Conservation (phyloP, 2,329 filamentous ascomycete species). For the Aureobasidium sp. region DNA sequence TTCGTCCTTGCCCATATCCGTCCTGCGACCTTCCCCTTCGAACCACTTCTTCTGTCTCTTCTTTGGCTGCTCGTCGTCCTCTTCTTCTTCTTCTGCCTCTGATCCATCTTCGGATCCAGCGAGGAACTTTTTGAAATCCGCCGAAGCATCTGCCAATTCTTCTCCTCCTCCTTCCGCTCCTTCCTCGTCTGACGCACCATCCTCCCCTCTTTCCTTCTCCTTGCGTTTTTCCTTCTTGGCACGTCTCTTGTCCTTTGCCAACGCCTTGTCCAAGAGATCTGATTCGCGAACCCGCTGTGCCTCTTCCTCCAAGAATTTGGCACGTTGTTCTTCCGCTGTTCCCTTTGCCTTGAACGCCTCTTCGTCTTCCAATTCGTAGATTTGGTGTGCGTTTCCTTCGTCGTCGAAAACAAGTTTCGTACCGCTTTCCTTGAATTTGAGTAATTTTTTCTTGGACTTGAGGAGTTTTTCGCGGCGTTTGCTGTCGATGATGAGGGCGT, state of each 20-base stretch:
- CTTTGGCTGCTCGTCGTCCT: conserved; percentile 51
- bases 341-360: conserved; percentile 81
- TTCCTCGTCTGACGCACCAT: conserved; percentile 29
- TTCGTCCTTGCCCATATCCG: conserved; percentile 53
- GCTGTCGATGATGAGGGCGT: conserved; percentile 87
- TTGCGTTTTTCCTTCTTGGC: conserved; percentile 82
- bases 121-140: conserved; percentile 25
- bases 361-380: conserved; percentile 92
- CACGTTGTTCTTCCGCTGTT: conserved; percentile 77
- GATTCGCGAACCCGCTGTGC: conserved; percentile 74
- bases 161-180: conserved; percentile 29
- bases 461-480: conserved; percentile 97
- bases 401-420: conserved; percentile 93
- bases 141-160: conserved; percentile 6
- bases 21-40: conserved; percentile 61
- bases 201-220: conserved; percentile 59
- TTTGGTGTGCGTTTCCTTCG: conserved; percentile 83
- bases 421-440: conserved; percentile 89
- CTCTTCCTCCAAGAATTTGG: conserved; percentile 82
- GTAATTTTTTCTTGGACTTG: conserved; percentile 90
- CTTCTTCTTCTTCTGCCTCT: conserved; percentile 45
- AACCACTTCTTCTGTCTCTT: conserved; percentile 86
- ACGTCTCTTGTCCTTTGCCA: conserved; percentile 79
- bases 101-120: conserved; percentile 35
- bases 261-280: conserved; percentile 84